These are phyloP conservation scores for Dovyalis caffra DNA, from an alignment of 345 rosid species.

Conservation along the genomic window DNA sequence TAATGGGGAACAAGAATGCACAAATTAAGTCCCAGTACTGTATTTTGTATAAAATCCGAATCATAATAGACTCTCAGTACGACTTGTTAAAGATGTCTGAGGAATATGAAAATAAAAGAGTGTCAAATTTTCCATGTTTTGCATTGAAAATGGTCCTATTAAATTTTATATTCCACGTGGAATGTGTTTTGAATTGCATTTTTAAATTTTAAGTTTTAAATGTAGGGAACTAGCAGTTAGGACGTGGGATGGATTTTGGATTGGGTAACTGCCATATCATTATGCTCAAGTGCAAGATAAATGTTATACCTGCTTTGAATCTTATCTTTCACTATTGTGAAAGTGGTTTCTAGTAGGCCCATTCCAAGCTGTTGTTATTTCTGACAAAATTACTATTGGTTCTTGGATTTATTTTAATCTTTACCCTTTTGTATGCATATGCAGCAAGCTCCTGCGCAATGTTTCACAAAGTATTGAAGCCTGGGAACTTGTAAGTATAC, in stretches of 20 bases:
- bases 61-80: no score
- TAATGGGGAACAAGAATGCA: no score
- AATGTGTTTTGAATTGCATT: no score
- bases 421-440: constrained; percentile 12
- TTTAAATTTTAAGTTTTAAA: not conserved
- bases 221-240: not conserved
- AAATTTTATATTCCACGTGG: no score
- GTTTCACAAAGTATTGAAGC: constrained; percentile 50
- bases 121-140: no score
- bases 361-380: not conserved
- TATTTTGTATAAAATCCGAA: no score
- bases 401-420: not conserved
- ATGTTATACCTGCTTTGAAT: not conserved
- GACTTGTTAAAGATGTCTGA: no score
- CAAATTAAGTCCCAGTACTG: no score
- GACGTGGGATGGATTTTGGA: not conserved
- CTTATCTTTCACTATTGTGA: not conserved
- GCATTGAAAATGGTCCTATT: no score
- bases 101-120: no score
- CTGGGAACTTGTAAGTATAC: constrained; percentile 69
- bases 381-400: not conserved
- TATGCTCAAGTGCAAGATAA: not conserved
- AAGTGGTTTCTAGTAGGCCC: not conserved
- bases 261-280: not conserved
- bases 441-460: constrained; percentile 53